These are phyloP conservation scores for Arabidopsis arenosa DNA, from an alignment of 345 rosid genomes.

Conservation along the genomic window DNA sequence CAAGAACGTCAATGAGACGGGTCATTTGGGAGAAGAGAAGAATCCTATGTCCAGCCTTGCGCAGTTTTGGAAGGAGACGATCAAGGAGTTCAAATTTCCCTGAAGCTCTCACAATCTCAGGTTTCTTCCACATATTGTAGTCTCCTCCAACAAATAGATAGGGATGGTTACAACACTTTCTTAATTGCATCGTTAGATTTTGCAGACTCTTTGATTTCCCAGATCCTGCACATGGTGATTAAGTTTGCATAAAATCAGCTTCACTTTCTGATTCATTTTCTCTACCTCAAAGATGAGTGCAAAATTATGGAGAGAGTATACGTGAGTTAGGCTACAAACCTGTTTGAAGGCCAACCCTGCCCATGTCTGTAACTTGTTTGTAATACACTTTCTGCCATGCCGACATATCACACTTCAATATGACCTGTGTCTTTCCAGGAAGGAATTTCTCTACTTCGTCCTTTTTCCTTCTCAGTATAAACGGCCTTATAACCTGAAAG, in stretches of 20 bases:
- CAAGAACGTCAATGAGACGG: constrained; percentile 90
- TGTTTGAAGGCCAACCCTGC: constrained; percentile 90
- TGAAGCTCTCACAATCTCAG: constrained; percentile 90
- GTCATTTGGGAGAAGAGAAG: constrained; percentile 99
- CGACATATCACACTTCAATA: constrained; percentile 96
- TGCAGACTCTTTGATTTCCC: constrained; percentile 91
- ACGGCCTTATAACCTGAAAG: constrained; percentile 95
- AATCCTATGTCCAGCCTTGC: constrained; percentile 82
- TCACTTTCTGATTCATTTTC: constrained; percentile 11
- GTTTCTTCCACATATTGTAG: constrained; percentile 82
- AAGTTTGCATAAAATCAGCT: constrained; percentile 30
- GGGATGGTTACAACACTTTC: constrained; percentile 99
- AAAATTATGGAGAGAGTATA: not conserved
- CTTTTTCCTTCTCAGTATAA: constrained; percentile 96
- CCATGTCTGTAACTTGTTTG: constrained; percentile 91
- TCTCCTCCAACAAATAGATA: constrained; percentile 83
- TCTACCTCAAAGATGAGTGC: constrained; percentile 2
- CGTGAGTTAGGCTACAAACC: constrained; percentile 58
- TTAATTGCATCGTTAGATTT: constrained; percentile 93
- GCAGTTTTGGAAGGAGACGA: constrained; percentile 93
- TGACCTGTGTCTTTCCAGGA: constrained; percentile 94
- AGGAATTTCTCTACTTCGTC: constrained; percentile 98
- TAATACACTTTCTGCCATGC: constrained; percentile 99
- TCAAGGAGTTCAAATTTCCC: constrained; percentile 98
- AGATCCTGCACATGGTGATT: constrained; percentile 61